A percentile compares a stretch with the other conserved stretches of the same genome.
phyloP scores from a whole-genome alignment of 2,329 filamentous ascomycete species.

The Septoria linicola region DNA sequence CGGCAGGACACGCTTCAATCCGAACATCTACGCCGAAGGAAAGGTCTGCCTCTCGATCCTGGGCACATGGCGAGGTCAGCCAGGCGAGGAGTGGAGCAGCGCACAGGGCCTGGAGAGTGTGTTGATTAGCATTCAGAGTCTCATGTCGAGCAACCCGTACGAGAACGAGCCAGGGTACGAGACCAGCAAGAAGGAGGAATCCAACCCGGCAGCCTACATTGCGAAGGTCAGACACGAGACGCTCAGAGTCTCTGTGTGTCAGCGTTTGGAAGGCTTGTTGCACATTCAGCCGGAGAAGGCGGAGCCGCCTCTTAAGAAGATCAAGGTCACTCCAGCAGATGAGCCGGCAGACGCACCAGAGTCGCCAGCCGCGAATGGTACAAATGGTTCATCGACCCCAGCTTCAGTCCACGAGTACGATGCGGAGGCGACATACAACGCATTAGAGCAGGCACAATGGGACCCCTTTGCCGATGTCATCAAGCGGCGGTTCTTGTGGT shows the following conservation, averaged over 20 bases:
- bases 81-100: constrained; percentile 92
- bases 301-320: constrained; percentile 22
- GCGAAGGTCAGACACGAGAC: constrained; percentile 84
- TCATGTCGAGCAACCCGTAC: constrained; percentile 79
- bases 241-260: constrained; percentile 79
- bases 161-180: constrained; percentile 91
- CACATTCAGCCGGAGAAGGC: constrained; percentile 53
- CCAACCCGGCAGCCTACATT: constrained; percentile 32
- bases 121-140: constrained; percentile 89
- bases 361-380: constrained; percentile 13
- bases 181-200: constrained; percentile 33
- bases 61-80: constrained; percentile 89
- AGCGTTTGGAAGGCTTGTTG: constrained; percentile 78
- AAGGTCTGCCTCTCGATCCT: constrained; percentile 78
- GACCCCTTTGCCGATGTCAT: constrained; percentile 87
- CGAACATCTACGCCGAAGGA: constrained; percentile 89
- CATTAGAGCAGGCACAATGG: constrained; percentile 54
- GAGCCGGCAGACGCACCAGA: constrained; percentile 14
- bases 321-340: constrained; percentile 18
- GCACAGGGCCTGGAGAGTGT: constrained; percentile 95
- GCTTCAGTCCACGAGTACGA: constrained; percentile 43
- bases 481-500: constrained; percentile 93
- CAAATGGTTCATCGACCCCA: constrained; percentile 23
- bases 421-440: constrained; percentile 34
- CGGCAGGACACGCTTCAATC: constrained; percentile 89